Evolutionary conservation across 768 basidiomycete genomes (phyloP).

Genomic region (Nidularia sp.): DNA sequence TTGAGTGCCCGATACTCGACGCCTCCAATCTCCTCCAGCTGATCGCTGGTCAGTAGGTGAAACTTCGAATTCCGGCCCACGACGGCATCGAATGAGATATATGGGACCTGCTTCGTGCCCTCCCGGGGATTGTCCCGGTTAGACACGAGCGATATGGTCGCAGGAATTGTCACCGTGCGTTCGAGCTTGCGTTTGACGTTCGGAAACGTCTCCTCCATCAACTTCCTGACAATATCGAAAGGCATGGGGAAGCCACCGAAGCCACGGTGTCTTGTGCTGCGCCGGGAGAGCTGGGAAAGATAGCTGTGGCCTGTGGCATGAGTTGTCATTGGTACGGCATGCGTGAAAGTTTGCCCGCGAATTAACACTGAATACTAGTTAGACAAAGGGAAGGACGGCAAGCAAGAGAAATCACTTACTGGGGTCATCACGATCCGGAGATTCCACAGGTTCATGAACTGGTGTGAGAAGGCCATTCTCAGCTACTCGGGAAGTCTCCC

Average conservation of each 20-base stretch:
- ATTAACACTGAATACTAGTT: constrained; percentile 10
- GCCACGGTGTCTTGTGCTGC: constrained; percentile 34
- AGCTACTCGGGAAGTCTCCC: constrained; percentile 17
- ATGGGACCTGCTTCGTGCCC: constrained; percentile 59
- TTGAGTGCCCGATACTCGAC: constrained; percentile 88
- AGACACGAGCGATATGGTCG: constrained; percentile 57
- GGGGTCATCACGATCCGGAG: constrained; percentile 10
- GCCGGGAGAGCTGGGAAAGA: constrained; percentile 11
- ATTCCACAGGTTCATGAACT: constrained; percentile 4
- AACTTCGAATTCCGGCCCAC: constrained; percentile 84
- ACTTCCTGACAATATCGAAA: constrained; percentile 41
- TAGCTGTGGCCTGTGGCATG: constrained; percentile 11
- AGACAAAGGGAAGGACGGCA: background rate
- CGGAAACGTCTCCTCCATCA: constrained; percentile 63
- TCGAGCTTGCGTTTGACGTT: constrained; percentile 50
- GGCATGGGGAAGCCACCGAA: constrained; percentile 80
- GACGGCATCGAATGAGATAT: constrained; percentile 80
- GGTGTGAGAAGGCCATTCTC: constrained; percentile 1
- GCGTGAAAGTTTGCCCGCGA: constrained; percentile 6
- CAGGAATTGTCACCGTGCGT: constrained; percentile 73
- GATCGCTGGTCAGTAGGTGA: constrained; percentile 65
- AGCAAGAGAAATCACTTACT: background rate
- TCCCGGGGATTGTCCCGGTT: constrained; percentile 27
- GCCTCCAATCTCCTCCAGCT: constrained; percentile 89
- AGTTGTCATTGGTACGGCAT: constrained; percentile 12